Conservation (phyloP, 139 green algal species). For the Coelastrella sp. region DNA sequence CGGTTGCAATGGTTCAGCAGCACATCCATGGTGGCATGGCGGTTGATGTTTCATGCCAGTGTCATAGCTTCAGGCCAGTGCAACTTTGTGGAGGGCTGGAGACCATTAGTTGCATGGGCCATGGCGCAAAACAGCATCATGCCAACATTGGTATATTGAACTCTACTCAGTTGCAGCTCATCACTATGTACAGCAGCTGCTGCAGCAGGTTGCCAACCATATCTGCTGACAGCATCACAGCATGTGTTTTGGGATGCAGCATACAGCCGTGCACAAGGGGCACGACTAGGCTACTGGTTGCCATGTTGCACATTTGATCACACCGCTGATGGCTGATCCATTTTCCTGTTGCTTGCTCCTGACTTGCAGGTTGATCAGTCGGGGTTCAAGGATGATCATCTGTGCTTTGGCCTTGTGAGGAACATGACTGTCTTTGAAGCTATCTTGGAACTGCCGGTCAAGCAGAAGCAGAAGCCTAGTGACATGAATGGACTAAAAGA, state of each 20-base stretch:
- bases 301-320: too few species aligned
- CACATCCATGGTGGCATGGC: background rate
- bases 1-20: background rate
- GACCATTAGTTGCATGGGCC: too few species aligned
- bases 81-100: too few species aligned
- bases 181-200: too few species aligned
- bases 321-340: too few species aligned
- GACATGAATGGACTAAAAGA: constrained; percentile 45
- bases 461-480: constrained; percentile 48
- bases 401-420: constrained; percentile 37
- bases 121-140: too few species aligned
- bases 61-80: too few species aligned
- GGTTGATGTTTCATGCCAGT: too few species aligned
- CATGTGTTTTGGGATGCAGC: background rate
- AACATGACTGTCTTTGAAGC: constrained; percentile 47
- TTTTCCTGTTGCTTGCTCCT: background rate
- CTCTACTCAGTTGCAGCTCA: too few species aligned
- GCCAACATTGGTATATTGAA: too few species aligned
- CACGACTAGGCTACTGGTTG: too few species aligned
- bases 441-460: constrained; percentile 46
- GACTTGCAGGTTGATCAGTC: background rate
- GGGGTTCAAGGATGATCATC: constrained; percentile 52
- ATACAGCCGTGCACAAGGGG: too few species aligned
- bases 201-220: background rate
- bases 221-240: background rate